A percentile compares a stretch with the other conserved stretches of the same genome.
Evolutionary conservation across 441 rosid species (phyloP).

Genomic region (Populus hybrid): DNA sequence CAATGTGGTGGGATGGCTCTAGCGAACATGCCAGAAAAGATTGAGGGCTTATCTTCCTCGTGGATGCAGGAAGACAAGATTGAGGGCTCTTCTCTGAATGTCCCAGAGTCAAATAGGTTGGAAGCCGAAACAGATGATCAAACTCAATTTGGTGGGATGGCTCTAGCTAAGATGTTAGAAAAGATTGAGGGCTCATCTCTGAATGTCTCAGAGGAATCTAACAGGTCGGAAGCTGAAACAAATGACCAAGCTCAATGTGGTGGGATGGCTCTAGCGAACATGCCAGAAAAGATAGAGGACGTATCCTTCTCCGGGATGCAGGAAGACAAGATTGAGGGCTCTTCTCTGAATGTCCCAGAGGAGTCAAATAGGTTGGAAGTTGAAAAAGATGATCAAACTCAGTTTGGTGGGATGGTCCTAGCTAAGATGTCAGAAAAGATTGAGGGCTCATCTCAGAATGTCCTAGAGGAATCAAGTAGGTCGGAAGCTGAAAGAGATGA

Average conservation of each 20-base stretch:
- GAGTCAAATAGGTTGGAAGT: neutral
- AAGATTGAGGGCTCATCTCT: neutral
- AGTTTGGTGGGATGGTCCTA: neutral
- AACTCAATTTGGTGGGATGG: neutral
- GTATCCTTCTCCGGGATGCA: neutral
- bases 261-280: too few relatives aligned
- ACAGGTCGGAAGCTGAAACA: too few relatives aligned
- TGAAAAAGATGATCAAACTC: neutral
- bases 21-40: neutral
- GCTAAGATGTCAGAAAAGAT: neutral
- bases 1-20: neutral
- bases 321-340: neutral
- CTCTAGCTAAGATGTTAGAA: neutral
- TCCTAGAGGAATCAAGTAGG: too few relatives aligned
- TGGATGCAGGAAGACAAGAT: neutral
- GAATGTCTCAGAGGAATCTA: neutral
- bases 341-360: neutral
- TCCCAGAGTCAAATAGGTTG: neutral
- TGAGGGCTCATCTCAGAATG: neutral
- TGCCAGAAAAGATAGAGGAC: neutral
- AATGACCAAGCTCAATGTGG: too few relatives aligned
- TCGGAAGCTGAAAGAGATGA: too few relatives aligned
- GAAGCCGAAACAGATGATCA: conserved; percentile 2
- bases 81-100: neutral
- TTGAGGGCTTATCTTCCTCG: neutral